Evolutionary conservation across 352 stramenopile species (phyloP).

Genomic region (Thraustochytrium striatum): DNA sequence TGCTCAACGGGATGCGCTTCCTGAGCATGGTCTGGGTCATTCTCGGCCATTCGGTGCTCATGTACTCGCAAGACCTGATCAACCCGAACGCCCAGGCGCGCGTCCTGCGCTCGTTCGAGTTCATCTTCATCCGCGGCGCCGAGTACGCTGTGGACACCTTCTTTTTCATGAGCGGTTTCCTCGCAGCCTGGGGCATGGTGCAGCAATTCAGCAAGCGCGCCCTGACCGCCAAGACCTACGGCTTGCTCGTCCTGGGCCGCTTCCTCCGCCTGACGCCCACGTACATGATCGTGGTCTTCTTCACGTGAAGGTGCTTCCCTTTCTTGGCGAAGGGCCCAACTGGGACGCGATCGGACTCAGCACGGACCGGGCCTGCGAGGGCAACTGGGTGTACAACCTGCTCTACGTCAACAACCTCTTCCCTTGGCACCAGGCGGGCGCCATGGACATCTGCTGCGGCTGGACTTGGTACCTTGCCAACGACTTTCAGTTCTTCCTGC

Average conservation of each 20-base stretch:
- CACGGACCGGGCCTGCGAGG: constrained; percentile 44
- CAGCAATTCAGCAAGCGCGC: constrained; percentile 18
- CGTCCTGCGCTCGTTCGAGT: constrained; percentile 3
- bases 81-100: constrained; percentile 8
- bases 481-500: constrained; percentile 57
- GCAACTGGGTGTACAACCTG: constrained; percentile 53
- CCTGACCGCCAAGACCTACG: constrained; percentile 29
- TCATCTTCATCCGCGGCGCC: constrained; percentile 48
- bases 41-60: not conserved
- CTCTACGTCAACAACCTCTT: constrained; percentile 59
- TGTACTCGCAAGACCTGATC: not conserved
- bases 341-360: constrained; percentile 50
- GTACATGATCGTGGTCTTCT: constrained; percentile 50
- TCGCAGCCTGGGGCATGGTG: constrained; percentile 51
- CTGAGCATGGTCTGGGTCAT: constrained; percentile 31
- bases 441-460: constrained; percentile 32
- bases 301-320: constrained; percentile 54
- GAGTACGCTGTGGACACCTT: constrained; percentile 58
- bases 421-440: constrained; percentile 23
- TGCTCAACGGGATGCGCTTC: constrained; percentile 36
- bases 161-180: constrained; percentile 58
- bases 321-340: constrained; percentile 50
- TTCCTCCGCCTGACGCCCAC: constrained; percentile 56
- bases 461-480: constrained; percentile 57
- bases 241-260: constrained; percentile 50